Base-by-base conservation (phyloP, 208 protist genomes). In the Wallacemonas sp. region DNA sequence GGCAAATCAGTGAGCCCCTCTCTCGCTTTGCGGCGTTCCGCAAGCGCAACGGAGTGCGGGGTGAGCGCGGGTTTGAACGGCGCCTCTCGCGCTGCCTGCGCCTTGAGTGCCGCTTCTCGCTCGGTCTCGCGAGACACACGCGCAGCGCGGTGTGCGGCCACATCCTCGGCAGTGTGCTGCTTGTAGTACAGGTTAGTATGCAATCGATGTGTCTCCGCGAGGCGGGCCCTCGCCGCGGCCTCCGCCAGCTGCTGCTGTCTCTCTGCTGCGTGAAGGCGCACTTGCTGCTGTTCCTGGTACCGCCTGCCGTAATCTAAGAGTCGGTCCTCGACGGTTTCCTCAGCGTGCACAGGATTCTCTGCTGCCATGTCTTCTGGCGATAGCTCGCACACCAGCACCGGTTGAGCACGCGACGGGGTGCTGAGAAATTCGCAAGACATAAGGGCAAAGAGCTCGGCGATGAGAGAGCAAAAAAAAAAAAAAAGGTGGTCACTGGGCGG, bases 291-390 rank as follows among this genome's bases (percentile, higher is more conserved):
- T 12, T 28, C 62, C 15, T 62, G 31, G 62, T 76, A 81, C 38
- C 54, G 17, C 3, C 49, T 49, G 33, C 82, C 82, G 67, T 75
- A 83, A 17, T 66, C 41, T 36, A 89, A 61, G 11, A 89, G 66
- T 21, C 82, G 65, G 8, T 82, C 75, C 59, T 80, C 78, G 0
- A 88, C 82, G 19, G 31, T 58, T 5, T 45, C 22, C 15, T 17
- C 54, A 9, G 17, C 31, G 4, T 11, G n/a, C n/a, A n/a, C n/a
- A n/a, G n/a, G n/a, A n/a, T n/a, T n/a, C n/a, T n/a, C n/a, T n/a
- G n/a, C n/a, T n/a, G n/a, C n/a, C n/a, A n/a, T n/a, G n/a, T n/a
- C n/a, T n/a, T 74, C 31, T 8, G 74, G 74, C 2, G 74, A 80
- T 6, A 80, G 74, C 65, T 80, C 74, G 28, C 73, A 72, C 41